A percentile compares a stretch with the other conserved stretches of the same genome.
These are phyloP conservation scores for Macrophomina phaseolina DNA, from an alignment of 2,329 filamentous ascomycete species.

Conservation along the genomic window DNA sequence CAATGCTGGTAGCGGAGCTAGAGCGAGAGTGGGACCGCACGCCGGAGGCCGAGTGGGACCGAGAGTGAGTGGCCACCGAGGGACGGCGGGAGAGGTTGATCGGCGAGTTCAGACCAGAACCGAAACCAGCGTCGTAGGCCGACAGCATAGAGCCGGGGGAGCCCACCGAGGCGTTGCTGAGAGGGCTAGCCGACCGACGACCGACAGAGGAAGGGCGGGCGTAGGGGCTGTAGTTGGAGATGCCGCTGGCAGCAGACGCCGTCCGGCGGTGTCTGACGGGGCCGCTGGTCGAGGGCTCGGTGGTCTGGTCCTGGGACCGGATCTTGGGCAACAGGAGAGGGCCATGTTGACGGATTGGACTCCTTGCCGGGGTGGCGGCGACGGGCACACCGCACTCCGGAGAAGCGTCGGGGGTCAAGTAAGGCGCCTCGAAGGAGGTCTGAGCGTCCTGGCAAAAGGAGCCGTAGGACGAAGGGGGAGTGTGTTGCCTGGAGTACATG, in stretches of 20 bases:
- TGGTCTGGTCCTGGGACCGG: constrained; percentile 79
- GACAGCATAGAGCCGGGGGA: constrained; percentile 50
- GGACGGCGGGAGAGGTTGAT: constrained; percentile 48
- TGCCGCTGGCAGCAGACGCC: constrained; percentile 59
- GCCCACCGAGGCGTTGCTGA: constrained; percentile 47
- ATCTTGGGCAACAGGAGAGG: constrained; percentile 85
- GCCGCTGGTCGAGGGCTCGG: constrained; percentile 60
- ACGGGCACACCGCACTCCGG: constrained; percentile 72
- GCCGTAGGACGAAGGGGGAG: constrained; percentile 44
- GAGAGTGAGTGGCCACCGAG: constrained; percentile 43
- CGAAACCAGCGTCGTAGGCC: constrained; percentile 45
- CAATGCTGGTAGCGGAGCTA: constrained; percentile 71
- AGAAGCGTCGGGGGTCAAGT: constrained; percentile 71
- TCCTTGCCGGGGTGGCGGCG: constrained; percentile 69
- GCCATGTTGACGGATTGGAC: constrained; percentile 78
- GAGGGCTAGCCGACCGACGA: constrained; percentile 54
- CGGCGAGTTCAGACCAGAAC: constrained; percentile 67
- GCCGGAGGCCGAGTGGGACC: constrained; percentile 52
- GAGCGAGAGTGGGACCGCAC: constrained; percentile 54
- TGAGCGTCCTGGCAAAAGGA: constrained; percentile 31
- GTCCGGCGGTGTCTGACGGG: constrained; percentile 64
- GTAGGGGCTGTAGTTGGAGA: constrained; percentile 57
- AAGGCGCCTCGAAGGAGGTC: constrained; percentile 65
- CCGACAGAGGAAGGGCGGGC: constrained; percentile 50
- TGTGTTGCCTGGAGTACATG: constrained; percentile 54